Conservation (phyloP, 2,329 filamentous ascomycete species). For the Fusarium albidum region DNA sequence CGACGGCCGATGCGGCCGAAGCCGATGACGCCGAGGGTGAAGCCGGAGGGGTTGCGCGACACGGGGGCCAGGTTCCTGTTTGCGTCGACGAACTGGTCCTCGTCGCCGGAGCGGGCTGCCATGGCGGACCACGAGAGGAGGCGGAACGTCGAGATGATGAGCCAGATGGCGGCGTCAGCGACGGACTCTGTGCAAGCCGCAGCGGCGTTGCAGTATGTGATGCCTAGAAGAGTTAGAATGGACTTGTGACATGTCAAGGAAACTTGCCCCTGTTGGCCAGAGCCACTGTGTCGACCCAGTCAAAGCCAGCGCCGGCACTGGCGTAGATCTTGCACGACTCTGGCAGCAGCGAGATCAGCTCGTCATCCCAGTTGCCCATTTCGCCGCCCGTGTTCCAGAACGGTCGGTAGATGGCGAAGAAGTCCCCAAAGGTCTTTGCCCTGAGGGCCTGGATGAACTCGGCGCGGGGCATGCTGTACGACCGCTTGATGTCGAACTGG, state of each 20-base stretch:
- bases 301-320: slow-evolving; percentile 39
- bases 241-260: accelerated
- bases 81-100: slow-evolving; percentile 37
- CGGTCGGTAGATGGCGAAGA: slow-evolving; percentile 38
- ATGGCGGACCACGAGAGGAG: slow-evolving; percentile 38
- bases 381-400: slow-evolving; percentile 41
- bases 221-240: slow-evolving; percentile 21
- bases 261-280: slow-evolving; percentile 34
- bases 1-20: slow-evolving; percentile 38
- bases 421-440: slow-evolving; percentile 35
- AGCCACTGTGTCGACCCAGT: slow-evolving; percentile 38
- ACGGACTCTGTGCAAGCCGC: slow-evolving; percentile 40
- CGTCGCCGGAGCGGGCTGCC: slow-evolving; percentile 36
- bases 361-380: slow-evolving; percentile 41
- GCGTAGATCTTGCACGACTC: slow-evolving; percentile 38
- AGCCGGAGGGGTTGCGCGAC: slow-evolving; percentile 35
- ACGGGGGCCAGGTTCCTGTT: slow-evolving; percentile 37
- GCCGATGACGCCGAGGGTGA: slow-evolving; percentile 38
- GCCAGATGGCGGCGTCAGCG: slow-evolving; percentile 39
- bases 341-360: slow-evolving; percentile 34
- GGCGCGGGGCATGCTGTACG: slow-evolving; percentile 37
- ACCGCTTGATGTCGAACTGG: slow-evolving; percentile 38
- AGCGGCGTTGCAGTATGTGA: slow-evolving; percentile 40
- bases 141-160: slow-evolving; percentile 41
- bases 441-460: slow-evolving; percentile 39